Base-by-base conservation (phyloP, 441 rosid genomes). In the Gossypium laxum region DNA sequence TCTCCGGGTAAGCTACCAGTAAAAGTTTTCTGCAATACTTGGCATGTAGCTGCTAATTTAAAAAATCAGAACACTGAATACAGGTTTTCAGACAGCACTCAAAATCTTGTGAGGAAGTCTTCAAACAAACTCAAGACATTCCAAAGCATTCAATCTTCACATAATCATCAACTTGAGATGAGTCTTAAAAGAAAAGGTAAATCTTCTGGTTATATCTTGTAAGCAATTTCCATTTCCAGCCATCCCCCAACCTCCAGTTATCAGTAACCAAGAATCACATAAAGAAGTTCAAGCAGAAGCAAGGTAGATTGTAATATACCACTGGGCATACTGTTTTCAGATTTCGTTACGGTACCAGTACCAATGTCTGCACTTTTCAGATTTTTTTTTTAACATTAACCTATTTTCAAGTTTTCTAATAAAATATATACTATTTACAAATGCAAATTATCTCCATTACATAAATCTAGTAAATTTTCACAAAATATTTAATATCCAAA, bases 81-180 rank as follows among this genome's bases (percentile, higher is more conserved):
- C 66, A 64, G 41, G 26, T 56, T 19, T 18, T 58, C 17, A 74
- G 38, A 72, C 78, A 55, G 38, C 38, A 73, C 34, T 43, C 38
- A 38, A 24, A 45, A 19, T n/a, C 17, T 62, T 34, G 15, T 10
- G 17, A 12, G 34, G 28, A 43, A 43, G 17, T 21, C 54, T 43
- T 12, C 54, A 64, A 43, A 5, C 54, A 19, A 63, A 63, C 30
- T 41, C 22, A 3, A 63, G 28, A 65, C 19, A 21, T 22, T n/a
- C 26, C 56, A 65, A 65, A 65, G 55, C 19, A 47, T 24, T 14
- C 56, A 47, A 50, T 67, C 58, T 67, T 24, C 10, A 41, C 17
- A 21, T 8, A 19, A 3, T 11, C 7, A 63, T 10, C 21, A 64
- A 43, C 69, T 64, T 32, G 12, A 38, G 8, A 41, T 41, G 4